Percentiles rank a stretch among this genome's conserved stretches.
phyloP scores from a whole-genome alignment of 345 rosid species.

The Citrus unshiu region DNA sequence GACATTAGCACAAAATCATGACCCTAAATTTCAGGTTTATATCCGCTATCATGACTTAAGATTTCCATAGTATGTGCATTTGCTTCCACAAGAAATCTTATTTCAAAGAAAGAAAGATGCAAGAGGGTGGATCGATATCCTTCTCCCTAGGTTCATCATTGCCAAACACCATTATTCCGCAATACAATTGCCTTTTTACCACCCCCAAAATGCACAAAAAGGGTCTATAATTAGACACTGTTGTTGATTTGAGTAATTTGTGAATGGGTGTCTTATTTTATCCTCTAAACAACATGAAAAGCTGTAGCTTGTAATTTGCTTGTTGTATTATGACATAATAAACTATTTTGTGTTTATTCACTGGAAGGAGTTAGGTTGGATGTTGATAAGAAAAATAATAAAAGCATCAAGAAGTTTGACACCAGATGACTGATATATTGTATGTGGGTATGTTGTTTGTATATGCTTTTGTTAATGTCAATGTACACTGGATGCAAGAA shows the following conservation, averaged over 20 bases:
- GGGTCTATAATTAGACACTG: not conserved
- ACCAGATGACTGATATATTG: not conserved
- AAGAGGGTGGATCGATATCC: not conserved
- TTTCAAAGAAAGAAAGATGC: not conserved
- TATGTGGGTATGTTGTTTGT: not conserved
- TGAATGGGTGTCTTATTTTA: not conserved
- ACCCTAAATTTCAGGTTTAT: constrained; percentile 95
- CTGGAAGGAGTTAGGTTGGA: not conserved
- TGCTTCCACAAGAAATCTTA: not conserved
- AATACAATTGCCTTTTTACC: not conserved
- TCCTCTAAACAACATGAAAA: not conserved
- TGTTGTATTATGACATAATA: not conserved
- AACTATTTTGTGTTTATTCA: not conserved
- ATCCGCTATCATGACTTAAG: not conserved
- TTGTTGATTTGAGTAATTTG: not conserved
- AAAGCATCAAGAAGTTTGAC: not conserved
- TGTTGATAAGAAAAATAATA: not conserved
- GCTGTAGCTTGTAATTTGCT: not conserved
- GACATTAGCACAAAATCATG: constrained; percentile 80
- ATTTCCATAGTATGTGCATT: constrained; percentile 7
- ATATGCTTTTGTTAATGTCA: not conserved
- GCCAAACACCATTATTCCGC: not conserved
- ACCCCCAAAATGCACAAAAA: not conserved
- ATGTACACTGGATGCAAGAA: not conserved
- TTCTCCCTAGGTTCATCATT: not conserved